phyloP scores from a whole-genome alignment of 1,139 yeast species.

The Magnusiomyces sp. region DNA sequence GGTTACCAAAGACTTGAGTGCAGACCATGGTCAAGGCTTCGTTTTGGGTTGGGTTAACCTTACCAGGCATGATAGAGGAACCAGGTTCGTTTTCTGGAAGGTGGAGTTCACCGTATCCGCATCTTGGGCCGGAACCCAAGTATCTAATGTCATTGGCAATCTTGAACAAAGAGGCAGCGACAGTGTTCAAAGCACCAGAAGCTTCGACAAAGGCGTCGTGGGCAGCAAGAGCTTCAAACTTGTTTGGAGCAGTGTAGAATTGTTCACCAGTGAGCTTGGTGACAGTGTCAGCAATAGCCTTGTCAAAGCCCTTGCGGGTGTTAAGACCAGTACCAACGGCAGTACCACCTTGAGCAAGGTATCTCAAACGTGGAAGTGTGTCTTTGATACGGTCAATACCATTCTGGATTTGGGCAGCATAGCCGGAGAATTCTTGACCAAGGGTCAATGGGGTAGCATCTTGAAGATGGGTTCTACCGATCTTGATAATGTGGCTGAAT shows the following conservation, averaged over 20 bases:
- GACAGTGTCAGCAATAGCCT: conserved; percentile 70
- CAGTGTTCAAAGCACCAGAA: conserved; percentile 92
- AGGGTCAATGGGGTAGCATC: conserved; percentile 97
- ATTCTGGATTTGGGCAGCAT: conserved; percentile 83
- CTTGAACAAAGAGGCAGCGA: conserved; percentile 88
- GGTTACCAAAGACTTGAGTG: conserved; percentile 95
- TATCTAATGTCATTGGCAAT: conserved; percentile 97
- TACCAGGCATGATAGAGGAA: conserved; percentile 98
- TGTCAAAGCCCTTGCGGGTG: conserved; percentile 85
- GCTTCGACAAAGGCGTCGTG: conserved; percentile 98
- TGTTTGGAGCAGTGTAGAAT: conserved; percentile 93
- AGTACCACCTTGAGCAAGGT: conserved; percentile 97
- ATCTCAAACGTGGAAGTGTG: conserved; percentile 65
- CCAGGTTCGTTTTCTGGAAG: conserved; percentile 99
- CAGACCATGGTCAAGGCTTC: conserved; percentile 99
- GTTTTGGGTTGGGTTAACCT: conserved; percentile 97
- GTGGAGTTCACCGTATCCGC: conserved; percentile 94
- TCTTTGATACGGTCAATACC: conserved; percentile 83
- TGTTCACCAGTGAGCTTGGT: conserved; percentile 77
- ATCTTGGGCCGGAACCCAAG: conserved; percentile 98
- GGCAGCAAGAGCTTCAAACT: conserved; percentile 97
- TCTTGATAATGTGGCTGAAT: conserved; percentile 82
- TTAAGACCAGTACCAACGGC: conserved; percentile 98
- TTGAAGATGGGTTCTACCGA: conserved; percentile 97
- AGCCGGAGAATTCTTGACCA: conserved; percentile 97